A percentile compares a stretch with the other conserved stretches of the same genome.
Conservation (phyloP, 495 filamentous ascomycete genomes). For the Lindgomyces ingoldianus region DNA sequence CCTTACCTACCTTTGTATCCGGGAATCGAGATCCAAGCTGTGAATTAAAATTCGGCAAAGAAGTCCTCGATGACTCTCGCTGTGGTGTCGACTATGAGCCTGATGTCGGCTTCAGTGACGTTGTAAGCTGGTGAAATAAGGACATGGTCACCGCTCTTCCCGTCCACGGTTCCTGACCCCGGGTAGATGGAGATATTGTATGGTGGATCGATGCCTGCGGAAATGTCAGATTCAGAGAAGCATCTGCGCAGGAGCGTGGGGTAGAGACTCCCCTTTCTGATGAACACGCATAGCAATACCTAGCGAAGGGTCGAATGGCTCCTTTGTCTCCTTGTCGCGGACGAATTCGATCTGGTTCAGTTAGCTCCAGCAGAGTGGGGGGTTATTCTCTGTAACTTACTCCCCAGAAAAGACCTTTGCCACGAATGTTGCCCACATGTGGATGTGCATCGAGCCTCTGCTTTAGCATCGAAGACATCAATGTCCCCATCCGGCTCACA, state of each 20-base stretch:
- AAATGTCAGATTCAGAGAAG: neutral
- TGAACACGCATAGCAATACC: constrained; percentile 41
- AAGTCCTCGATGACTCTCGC: constrained; percentile 40
- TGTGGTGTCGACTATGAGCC: constrained; percentile 39
- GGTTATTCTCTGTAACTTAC: constrained; percentile 36
- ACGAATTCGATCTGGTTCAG: constrained; percentile 55
- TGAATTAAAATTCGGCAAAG: constrained; percentile 31
- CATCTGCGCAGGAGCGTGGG: neutral
- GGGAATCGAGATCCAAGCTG: too few relatives aligned
- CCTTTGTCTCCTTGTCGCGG: constrained; percentile 56
- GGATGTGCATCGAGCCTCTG: constrained; percentile 51
- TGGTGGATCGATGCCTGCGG: constrained; percentile 40
- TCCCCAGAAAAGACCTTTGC: constrained; percentile 64
- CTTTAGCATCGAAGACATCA: constrained; percentile 52
- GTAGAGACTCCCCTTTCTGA: constrained; percentile 42
- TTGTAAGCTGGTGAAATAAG: constrained; percentile 76
- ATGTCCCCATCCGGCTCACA: constrained; percentile 52
- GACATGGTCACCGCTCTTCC: constrained; percentile 70
- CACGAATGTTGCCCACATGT: constrained; percentile 66
- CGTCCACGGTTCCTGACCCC: constrained; percentile 67
- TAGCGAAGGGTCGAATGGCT: constrained; percentile 50
- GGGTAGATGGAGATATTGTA: constrained; percentile 71
- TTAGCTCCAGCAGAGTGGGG: neutral
- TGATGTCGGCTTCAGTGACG: constrained; percentile 47
- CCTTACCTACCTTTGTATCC: too few relatives aligned